Conservation (phyloP, 2,329 filamentous ascomycete genomes). For the Pseudogymnoascus sp. region DNA sequence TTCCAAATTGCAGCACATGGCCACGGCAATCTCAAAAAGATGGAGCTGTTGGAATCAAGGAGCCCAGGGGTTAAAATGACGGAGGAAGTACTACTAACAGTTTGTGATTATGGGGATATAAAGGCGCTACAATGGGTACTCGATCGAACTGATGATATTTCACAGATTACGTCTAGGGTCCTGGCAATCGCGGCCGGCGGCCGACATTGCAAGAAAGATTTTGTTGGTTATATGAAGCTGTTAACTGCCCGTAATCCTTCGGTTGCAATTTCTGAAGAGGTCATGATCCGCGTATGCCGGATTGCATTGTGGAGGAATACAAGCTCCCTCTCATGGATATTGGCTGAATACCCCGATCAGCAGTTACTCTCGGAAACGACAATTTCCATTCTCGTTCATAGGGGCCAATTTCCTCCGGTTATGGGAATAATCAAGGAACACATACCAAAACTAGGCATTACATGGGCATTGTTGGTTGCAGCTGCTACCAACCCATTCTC, state of each 20-base stretch:
- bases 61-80: background rate
- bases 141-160: background rate
- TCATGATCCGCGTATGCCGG: background rate
- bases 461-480: background rate
- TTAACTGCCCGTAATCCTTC: background rate
- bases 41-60: background rate
- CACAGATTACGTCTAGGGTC: background rate
- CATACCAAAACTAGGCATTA: background rate
- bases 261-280: background rate
- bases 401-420: background rate
- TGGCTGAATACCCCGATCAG: background rate
- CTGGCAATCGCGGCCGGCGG: background rate
- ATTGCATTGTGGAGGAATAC: background rate
- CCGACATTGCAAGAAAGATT: background rate
- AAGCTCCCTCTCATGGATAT: background rate
- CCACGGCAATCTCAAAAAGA: background rate
- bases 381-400: background rate
- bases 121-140: background rate
- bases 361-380: background rate
- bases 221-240: background rate
- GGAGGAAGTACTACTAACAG: background rate
- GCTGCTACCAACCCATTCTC: background rate
- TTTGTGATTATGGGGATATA: too few relatives aligned
- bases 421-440: background rate
- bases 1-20: background rate